Evolutionary conservation across 805 yeast species (phyloP), one percentile per base, ranked within the genome.

Genomic region (Starmerella geochares): DNA sequence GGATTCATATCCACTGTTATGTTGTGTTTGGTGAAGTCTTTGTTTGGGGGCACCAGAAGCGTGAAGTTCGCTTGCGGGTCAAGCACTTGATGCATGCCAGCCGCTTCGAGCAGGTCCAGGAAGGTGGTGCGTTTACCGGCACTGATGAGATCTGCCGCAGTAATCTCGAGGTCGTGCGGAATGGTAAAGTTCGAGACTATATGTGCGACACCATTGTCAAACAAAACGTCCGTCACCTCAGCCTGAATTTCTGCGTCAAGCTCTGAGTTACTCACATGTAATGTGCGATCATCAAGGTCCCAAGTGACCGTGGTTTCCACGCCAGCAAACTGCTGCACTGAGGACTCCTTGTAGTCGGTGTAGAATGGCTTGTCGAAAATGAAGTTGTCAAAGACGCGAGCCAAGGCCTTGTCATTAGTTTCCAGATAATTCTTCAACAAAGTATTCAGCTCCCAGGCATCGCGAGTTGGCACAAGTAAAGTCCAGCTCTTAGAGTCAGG

Each of bases 151-250:
- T 86, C 81, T 3, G 52, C 42, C 10, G 81, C 63, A 0, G 79
- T 60, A 2, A 88, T 74, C 6, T 70, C 62, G 27, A 88, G 63
- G 21, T 67, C 64, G 0, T 67, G 62, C 0, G 96, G 95, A 14
- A 84, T 66, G 3, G 76, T 55, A 1, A 84, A 69, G 4, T 72
- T 64, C 32, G 73, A 67, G 11, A 83, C 68, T 1, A 88, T 79
- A 62, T 86, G 95, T 1, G 83, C 77, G 0, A 88, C 95, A 1
- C 97, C 97, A 62, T 83, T 82, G 54, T 77, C 79, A 62, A 84
- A 88, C 13, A 88, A 61, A 6, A 85, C 74, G 61, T 88, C 96
- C 1, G 77, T 45, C n/a, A 57, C 54, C 28, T 58, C 61, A 3
- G 54, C 46, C 10, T 36, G 41, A 19, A 57, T 4, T 1, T 3